Evolutionary conservation across 176 grass and related monocot species (phyloP), one percentile per base, ranked within the genome.

Genomic region (Puya raimondii): DNA sequence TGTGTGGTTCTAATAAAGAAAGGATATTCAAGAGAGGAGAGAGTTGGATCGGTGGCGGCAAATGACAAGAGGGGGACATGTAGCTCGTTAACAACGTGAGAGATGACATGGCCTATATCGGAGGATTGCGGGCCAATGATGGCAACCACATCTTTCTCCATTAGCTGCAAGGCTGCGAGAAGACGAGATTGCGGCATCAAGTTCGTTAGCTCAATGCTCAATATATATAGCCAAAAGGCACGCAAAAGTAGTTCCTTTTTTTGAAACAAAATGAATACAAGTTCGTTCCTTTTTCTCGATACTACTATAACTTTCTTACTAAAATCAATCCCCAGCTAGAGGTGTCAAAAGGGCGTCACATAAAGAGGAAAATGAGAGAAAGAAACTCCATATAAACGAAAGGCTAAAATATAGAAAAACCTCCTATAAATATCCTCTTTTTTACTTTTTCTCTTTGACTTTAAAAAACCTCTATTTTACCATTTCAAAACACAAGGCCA

Each of bases 1-100:
- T 70, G 70, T 67, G 86, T 77, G 54, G 64, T 83, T 66, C 90
- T 85, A 71, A 94, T 29, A 69, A 94, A 94, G 75, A 89, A 93
- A 69, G 90, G 80, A 73, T 79, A 94, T 71, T 94, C 90, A 4
- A 74, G 78, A 71, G 86, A 76, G 47, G 90, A 84, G 25, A 94
- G 86, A 51, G 78, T 82, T 67, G 90, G 90, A 70, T 94, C 90
- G 2, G 90, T 89, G 15, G 86, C 90, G 67, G 78, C 77, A 23
- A 94, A 94, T 69, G 90, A 94, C 64, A 94, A 66, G 51, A 94
- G 75, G 16, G 90, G 90, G 53, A 94, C 80, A 52, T 94, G 90
- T 65, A 94, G 68, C 67, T 85, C 74, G 67, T 94, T 89, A 66
- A 72, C 81, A 66, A 86, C 85, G 52, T 82, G 86, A 14, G 90